Percentiles rank a stretch among this genome's conserved stretches.
phyloP scores from a whole-genome alignment of 495 filamentous ascomycete genomes.

The Neurospora tetraspora region DNA sequence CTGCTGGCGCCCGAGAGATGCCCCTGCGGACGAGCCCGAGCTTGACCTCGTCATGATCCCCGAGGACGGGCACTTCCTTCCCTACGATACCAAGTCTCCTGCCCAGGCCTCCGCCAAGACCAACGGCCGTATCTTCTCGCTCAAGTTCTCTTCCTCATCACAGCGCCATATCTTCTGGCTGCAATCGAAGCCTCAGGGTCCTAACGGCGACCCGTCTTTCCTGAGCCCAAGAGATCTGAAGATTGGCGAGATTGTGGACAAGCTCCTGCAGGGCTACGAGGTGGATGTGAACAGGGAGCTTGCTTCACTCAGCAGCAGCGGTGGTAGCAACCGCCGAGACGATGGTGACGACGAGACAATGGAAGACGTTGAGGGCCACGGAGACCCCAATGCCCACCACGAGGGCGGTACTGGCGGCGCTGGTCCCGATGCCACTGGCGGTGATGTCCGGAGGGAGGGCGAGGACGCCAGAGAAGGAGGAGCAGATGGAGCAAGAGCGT shows the following conservation, averaged over 20 bases:
- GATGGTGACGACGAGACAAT: conserved; percentile 69
- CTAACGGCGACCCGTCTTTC: conserved; percentile 59
- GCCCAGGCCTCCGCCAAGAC: conserved; percentile 49
- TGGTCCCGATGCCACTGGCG: conserved; percentile 75
- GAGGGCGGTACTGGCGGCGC: conserved; percentile 64
- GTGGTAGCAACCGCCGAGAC: conserved; percentile 50
- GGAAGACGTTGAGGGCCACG: conserved; percentile 69
- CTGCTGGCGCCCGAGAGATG: conserved; percentile 68
- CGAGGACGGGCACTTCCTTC: conserved; percentile 73
- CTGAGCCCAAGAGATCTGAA: conserved; percentile 73
- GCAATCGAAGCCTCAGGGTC: conserved; percentile 75
- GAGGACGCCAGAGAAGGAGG: conserved; percentile 80
- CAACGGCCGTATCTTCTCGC: conserved; percentile 81
- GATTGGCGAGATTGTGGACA: conserved; percentile 76
- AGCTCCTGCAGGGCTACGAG: conserved; percentile 78
- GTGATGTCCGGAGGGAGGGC: conserved; percentile 84
- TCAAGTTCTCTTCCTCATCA: conserved; percentile 92
- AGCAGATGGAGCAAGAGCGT: conserved; percentile 96
- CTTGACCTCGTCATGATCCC: conserved; percentile 85
- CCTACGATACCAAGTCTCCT: conserved; percentile 51
- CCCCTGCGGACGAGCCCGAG: conserved; percentile 55
- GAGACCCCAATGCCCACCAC: conserved; percentile 46
- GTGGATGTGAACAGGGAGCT: conserved; percentile 75
- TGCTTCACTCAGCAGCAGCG: conserved; percentile 45
- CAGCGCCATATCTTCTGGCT: conserved; percentile 92